Evolutionary conservation across 73 alveolate species (phyloP), one percentile per base, ranked within the genome.

Genomic region (Durusdinium trenchii): DNA sequence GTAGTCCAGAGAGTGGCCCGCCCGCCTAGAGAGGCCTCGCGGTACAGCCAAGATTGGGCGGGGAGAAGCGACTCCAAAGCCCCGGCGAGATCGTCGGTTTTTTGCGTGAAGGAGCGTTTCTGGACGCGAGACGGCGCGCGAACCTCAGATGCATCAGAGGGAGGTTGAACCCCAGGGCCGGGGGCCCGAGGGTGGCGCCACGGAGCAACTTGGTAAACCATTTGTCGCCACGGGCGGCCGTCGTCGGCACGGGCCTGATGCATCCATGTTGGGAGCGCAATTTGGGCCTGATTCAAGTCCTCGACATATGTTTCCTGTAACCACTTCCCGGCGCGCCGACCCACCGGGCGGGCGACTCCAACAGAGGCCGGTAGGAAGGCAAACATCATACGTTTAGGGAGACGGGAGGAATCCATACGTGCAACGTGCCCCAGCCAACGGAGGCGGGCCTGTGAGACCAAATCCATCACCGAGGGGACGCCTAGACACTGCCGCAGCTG

Each of bases 401-500:
- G 38, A 35, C 95, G 38, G 32, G 10, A 16, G 32, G 57, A 61
- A 14, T 60, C 43, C 95, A 86, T 61, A 6, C 95, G 61, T 4
- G 83, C 95, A 0, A 86, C 23, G 48, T 86, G 95, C 0, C 95
- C 95, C 43, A 86, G 50, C 95, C 95, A 86, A 1, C 95, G 12
- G 3, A 61, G 14, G 0, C 83, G 83, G 3, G 95, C 95, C 84
- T 86, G 83, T 18, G 62, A 3, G 0, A 86, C 64, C 9, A 42
- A 48, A 0, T 86, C n/a, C 38, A 26, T 32, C 0, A 86, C n/a
- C 20, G 82, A 40, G 3, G 95, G 95, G 6, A 42, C 47, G 7
- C 83, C 69, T 40, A 57, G 52, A 4, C 5, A n/a, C 43, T 42
- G n/a, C 6, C 71, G 48, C 12, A 42, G 36, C 0, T 9, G 32